These are phyloP conservation scores for Rubia occidens DNA, from an alignment of 305 asterid species.

Conservation along the genomic window DNA sequence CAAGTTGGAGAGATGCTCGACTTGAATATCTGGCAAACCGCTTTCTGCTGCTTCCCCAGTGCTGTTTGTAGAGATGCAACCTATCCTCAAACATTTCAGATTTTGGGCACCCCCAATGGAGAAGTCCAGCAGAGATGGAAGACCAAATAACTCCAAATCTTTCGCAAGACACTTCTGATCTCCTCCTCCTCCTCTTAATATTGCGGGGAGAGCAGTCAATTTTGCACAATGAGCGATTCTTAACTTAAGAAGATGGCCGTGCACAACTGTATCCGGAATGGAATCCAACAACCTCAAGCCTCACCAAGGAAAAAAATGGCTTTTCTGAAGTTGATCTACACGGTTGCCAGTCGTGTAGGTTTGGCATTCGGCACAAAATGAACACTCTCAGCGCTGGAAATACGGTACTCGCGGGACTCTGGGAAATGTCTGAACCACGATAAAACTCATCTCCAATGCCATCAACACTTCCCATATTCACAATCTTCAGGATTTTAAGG, in stretches of 20 bases:
- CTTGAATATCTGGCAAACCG: slow-evolving; percentile 1
- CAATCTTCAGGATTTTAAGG: slow-evolving; percentile 8
- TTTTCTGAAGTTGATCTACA: neutral
- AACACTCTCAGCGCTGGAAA: slow-evolving; percentile 13
- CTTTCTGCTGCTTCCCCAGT: neutral
- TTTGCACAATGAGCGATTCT: slow-evolving; percentile 5
- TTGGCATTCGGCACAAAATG: slow-evolving; percentile 9
- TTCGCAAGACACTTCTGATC: neutral
- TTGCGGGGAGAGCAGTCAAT: slow-evolving; percentile 11
- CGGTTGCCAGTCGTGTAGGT: slow-evolving; percentile 1
- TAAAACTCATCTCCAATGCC: slow-evolving; percentile 6
- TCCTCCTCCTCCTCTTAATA: neutral
- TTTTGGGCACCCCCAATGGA: neutral
- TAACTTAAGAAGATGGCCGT: neutral
- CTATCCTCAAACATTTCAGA: slow-evolving; percentile 4
- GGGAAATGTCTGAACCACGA: neutral
- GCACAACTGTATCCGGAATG: slow-evolving; percentile 7
- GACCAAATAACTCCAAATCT: slow-evolving; percentile 5
- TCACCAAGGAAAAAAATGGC: slow-evolving; percentile 9
- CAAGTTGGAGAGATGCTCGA: neutral
- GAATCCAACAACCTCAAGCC: slow-evolving; percentile 2
- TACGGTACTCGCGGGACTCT: neutral
- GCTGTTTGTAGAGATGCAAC: neutral
- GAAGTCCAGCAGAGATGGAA: neutral
- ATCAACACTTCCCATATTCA: neutral